Conservation (phyloP, 2,329 filamentous ascomycete genomes). For the Calonectria honghensis region DNA sequence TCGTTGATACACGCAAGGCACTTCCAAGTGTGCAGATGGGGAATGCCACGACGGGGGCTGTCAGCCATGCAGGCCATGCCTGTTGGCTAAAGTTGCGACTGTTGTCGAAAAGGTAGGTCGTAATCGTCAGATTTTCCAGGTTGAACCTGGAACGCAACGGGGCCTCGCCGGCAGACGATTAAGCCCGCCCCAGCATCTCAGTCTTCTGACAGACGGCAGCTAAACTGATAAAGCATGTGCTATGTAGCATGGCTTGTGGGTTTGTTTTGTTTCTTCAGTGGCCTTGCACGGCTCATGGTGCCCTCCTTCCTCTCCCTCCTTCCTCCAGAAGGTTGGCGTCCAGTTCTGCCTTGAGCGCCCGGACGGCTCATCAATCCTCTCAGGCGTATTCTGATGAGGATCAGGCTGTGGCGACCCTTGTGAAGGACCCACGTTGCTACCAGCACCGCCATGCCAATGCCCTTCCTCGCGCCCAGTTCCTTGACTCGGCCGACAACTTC, state of each 20-base stretch:
- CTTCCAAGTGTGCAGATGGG: conserved; percentile 1
- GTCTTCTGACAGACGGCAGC: conserved; percentile 20
- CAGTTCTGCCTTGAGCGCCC: conserved; percentile 67
- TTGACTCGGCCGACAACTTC: conserved; percentile 61
- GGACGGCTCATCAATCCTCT: conserved; percentile 77
- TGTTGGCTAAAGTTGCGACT: conserved; percentile 30
- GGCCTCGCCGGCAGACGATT: conserved; percentile 21
- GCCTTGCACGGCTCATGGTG: conserved; percentile 67
- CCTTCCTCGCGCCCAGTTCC: conserved; percentile 73
- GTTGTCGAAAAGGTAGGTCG: conserved; percentile 26
- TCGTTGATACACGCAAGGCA: conserved; percentile 11
- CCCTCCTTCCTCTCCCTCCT: conserved; percentile 65
- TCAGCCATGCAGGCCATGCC: conserved; percentile 23
- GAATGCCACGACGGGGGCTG: conserved; percentile 14
- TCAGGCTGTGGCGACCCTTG: conserved; percentile 72
- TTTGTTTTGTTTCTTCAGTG: conserved; percentile 32
- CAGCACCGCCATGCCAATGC: conserved; percentile 76
- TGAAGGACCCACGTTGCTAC: conserved; percentile 78
- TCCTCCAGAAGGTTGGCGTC: conserved; percentile 78
- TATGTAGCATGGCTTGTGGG: conserved; percentile 21
- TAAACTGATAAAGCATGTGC: conserved; percentile 22
- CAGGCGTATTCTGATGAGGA: conserved; percentile 74
- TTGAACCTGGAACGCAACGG: conserved; percentile 8
- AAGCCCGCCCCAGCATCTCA: conserved; percentile 16
- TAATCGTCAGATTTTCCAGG: conserved; percentile 35